phyloP scores from a whole-genome alignment of 768 basidiomycete species.

The Clavaria fumosa region DNA sequence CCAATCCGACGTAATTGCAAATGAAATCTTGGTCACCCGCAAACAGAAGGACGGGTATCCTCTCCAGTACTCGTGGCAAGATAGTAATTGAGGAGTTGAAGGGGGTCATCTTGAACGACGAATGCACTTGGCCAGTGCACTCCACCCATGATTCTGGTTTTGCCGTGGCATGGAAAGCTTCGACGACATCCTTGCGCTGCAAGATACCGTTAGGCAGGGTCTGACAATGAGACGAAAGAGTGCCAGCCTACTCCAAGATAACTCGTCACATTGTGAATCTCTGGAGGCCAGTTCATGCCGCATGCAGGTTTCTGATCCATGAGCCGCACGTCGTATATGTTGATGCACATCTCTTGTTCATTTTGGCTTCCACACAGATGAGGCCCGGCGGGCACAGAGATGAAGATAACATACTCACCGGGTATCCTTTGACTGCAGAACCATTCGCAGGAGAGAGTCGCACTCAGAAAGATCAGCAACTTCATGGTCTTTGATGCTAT shows the following conservation, averaged over 20 bases:
- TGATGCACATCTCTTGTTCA: conserved; percentile 65
- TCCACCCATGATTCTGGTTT: conserved; percentile 80
- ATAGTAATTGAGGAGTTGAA: conserved; percentile 61
- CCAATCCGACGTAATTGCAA: conserved; percentile 89
- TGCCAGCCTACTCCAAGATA: conserved; percentile 67
- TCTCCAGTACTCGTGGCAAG: conserved; percentile 62
- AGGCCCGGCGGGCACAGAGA: no score
- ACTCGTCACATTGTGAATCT: conserved; percentile 54
- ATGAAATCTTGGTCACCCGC: conserved; percentile 94
- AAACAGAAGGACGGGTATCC: conserved; percentile 79
- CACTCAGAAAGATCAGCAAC: conserved; percentile 45
- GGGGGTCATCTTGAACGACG: conserved; percentile 36
- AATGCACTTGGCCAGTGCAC: conserved; percentile 55
- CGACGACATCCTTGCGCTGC: conserved; percentile 68
- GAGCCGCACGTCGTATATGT: conserved; percentile 90
- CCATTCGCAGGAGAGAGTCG: conserved; percentile 34
- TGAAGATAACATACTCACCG: conserved; percentile 18
- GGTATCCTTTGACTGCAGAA: conserved; percentile 27
- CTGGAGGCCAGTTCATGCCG: conserved; percentile 97
- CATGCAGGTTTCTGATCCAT: conserved; percentile 77
- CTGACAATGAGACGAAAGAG: conserved; percentile 1
- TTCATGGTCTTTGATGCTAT: conserved; percentile 30
- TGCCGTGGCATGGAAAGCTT: conserved; percentile 64
- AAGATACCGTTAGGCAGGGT: conserved; percentile 5
- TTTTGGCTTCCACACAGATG: no score